Evolutionary conservation across 148 eudicot genomes (phyloP), one percentile per base, ranked within the genome.

Genomic region (Silene conica): DNA sequence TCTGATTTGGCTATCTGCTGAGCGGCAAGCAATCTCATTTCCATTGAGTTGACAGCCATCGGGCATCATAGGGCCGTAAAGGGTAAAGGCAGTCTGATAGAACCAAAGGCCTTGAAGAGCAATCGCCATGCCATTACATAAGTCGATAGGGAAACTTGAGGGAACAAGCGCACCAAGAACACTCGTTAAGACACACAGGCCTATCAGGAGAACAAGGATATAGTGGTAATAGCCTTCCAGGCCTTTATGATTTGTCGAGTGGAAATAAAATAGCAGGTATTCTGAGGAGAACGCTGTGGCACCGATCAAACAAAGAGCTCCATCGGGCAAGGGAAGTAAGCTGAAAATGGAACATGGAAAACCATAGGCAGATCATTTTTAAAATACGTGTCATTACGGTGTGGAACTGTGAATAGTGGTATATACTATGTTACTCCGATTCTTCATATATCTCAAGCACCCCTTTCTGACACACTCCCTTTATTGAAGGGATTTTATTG

Each of bases 41-140:
- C 62, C 90, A 45, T 87, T 80, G 31, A 91, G 87, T 64, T 41
- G 70, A 71, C 98, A 91, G 16, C 97, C 96, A 1, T 75, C 59
- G 5, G 98, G 98, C 93, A 94, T 91, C 91, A 89, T 88, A 20
- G 97, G 88, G 8, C 98, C 97, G 48, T 94, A 91, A 8, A 94
- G 90, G 38, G 92, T 88, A 77, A 91, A 89, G 4, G 97, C 98
- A 12, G 92, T 91, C 80, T 91, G 98, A 78, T 87, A 94, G 83
- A 94, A 91, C 98, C 98, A 94, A 43, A 94, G 90, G 72, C 97
- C 98, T 80, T 94, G 98, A 16, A 94, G 89, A 12, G 97, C 80
- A 57, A 91, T 82, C 21, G 89, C 89, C 73, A 91, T 86, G 59
- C 89, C 92, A 48, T 84, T 84, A 41, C 86, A 83, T 62, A 94